phyloP scores from a whole-genome alignment of 1,284 basidiomycete genomes.

The Porogramme epimiltina region DNA sequence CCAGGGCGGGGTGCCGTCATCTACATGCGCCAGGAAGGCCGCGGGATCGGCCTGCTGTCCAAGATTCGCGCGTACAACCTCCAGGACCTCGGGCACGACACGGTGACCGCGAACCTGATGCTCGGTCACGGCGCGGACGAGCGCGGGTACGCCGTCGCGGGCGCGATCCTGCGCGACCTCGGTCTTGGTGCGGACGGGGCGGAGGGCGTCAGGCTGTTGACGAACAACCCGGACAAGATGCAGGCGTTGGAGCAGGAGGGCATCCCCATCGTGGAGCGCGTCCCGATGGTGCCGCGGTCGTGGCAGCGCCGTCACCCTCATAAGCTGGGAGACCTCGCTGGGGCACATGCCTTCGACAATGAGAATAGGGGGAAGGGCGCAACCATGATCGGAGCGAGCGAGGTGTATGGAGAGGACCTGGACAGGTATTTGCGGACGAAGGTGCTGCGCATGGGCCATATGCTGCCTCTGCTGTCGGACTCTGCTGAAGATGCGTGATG shows the following conservation, averaged over 20 bases:
- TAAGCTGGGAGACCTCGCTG: constrained; percentile 21
- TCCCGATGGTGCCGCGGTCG: constrained; percentile 92
- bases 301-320: constrained; percentile 63
- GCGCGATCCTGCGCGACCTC: constrained; percentile 87
- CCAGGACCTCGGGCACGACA: constrained; percentile 98
- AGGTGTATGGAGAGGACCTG: constrained; percentile 83
- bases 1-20: constrained; percentile 93
- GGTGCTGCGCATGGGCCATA: constrained; percentile 95
- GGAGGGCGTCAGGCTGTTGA: constrained; percentile 81
- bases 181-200: constrained; percentile 65
- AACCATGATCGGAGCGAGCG: constrained; percentile 83
- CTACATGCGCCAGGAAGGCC: constrained; percentile 98
- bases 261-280: constrained; percentile 80
- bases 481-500: constrained; percentile 13
- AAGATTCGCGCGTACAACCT: constrained; percentile 99
- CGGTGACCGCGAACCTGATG: constrained; percentile 95
- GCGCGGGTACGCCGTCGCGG: constrained; percentile 90
- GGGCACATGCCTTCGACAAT: constrained; percentile 30
- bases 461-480: constrained; percentile 62
- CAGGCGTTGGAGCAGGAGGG: constrained; percentile 86
- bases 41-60: constrained; percentile 94
- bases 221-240: constrained; percentile 99
- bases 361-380: constrained; percentile 64
- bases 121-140: constrained; percentile 96
- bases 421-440: constrained; percentile 97